These are phyloP conservation scores for Gastrolobium bilobum DNA, from an alignment of 306 rosid species.

Conservation along the genomic window DNA sequence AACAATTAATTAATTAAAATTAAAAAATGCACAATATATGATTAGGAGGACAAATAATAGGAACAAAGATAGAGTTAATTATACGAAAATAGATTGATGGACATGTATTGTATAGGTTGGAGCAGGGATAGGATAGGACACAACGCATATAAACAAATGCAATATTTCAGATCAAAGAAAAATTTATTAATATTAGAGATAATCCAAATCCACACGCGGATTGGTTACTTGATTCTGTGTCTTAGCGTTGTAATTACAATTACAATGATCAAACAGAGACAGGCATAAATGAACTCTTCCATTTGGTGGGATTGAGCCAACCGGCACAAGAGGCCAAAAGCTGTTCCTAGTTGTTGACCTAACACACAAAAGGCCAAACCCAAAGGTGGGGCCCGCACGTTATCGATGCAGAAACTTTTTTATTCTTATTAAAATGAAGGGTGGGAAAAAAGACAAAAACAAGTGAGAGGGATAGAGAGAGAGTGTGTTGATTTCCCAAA, in stretches of 20 bases:
- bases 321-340: constrained; percentile 60
- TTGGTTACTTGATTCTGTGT: background rate
- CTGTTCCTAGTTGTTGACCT: constrained; percentile 71
- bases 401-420: background rate
- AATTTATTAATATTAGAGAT: background rate
- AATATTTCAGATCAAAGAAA: background rate
- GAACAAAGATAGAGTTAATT: constrained; percentile 9
- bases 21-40: background rate
- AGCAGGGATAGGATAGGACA: background rate
- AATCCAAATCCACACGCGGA: too few species aligned
- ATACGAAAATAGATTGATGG: background rate
- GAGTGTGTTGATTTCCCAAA: constrained; percentile 19
- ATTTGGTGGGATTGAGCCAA: constrained; percentile 55
- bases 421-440: background rate
- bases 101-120: background rate
- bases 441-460: constrained; percentile 25
- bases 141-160: constrained; percentile 3
- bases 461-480: background rate
- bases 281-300: background rate
- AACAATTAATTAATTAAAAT: background rate
- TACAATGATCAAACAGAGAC: background rate
- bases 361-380: constrained; percentile 61
- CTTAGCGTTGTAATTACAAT: background rate
- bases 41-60: background rate
- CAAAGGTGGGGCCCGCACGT: constrained; percentile 65